A percentile compares a stretch with the other conserved stretches of the same genome.
Evolutionary conservation across 192 early-diverging fungal genomes (phyloP).

Genomic region (Backusella liffmaniae): DNA sequence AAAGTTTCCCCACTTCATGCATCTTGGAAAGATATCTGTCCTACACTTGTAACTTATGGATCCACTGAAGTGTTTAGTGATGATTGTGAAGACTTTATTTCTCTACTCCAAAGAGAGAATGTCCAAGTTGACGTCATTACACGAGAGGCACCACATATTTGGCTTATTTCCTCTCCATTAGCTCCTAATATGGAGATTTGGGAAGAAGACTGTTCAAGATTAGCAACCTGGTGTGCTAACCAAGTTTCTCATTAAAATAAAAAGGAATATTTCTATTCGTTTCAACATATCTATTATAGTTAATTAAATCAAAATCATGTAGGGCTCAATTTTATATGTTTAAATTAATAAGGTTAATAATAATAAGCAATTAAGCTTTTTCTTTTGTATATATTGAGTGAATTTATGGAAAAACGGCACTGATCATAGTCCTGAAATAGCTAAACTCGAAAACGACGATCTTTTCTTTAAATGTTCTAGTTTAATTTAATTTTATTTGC

Average conservation of each 20-base stretch:
- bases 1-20: constrained; percentile 15
- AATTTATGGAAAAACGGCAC: not conserved
- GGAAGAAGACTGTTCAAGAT: constrained; percentile 9
- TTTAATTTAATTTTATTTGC: not conserved
- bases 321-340: not conserved
- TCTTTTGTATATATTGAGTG: not conserved
- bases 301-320: not conserved
- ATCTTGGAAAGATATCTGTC: constrained; percentile 5
- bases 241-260: constrained; percentile 6
- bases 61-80: constrained; percentile 7
- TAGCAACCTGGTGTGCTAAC: constrained; percentile 20
- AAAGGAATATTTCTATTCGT: not conserved
- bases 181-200: not conserved
- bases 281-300: not conserved
- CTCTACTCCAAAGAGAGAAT: not conserved
- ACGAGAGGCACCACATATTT: constrained; percentile 13
- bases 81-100: constrained; percentile 7
- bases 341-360: not conserved
- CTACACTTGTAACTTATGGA: constrained; percentile 14
- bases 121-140: constrained; percentile 5
- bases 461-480: not conserved
- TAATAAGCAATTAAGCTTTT: not conserved
- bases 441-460: not conserved
- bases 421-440: not conserved
- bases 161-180: constrained; percentile 4